A percentile compares a stretch with the other conserved stretches of the same genome.
phyloP scores from a whole-genome alignment of 495 filamentous ascomycete species.

The Daldinia grandis region DNA sequence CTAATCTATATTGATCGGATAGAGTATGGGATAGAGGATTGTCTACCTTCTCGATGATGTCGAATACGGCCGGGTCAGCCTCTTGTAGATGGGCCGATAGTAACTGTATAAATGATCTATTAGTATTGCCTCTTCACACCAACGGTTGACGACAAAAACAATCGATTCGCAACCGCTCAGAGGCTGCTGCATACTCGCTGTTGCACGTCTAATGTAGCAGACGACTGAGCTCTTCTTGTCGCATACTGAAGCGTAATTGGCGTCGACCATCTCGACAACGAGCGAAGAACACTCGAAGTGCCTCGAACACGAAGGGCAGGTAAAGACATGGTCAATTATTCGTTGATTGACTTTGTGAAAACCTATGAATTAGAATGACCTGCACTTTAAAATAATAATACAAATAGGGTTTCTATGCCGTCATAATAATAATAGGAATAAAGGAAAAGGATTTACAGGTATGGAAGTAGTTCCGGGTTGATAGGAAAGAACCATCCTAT shows the following conservation, averaged over 20 bases:
- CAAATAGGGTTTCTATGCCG: constrained; percentile 11
- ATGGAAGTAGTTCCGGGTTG: background rate
- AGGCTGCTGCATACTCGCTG: constrained; percentile 61
- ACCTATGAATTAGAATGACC: background rate
- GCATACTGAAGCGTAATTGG: constrained; percentile 37
- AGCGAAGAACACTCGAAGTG: constrained; percentile 44
- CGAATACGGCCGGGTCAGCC: constrained; percentile 84
- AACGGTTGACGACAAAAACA: background rate
- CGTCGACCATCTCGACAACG: constrained; percentile 20
- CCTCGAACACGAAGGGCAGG: constrained; percentile 33
- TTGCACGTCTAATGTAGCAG: constrained; percentile 66
- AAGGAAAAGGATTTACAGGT: constrained; percentile 6
- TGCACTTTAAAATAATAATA: constrained; percentile 1
- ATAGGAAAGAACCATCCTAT: constrained; percentile 36
- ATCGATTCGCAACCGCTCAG: constrained; percentile 19
- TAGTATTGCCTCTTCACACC: constrained; percentile 10
- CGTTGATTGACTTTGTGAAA: no score
- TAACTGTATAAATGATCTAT: constrained; percentile 65
- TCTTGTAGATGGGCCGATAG: constrained; percentile 80
- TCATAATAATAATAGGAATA: constrained; percentile 13
- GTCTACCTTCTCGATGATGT: constrained; percentile 86
- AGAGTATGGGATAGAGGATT: background rate
- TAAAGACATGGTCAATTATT: constrained; percentile 33
- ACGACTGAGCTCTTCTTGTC: constrained; percentile 55
- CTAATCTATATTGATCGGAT: background rate